These are phyloP conservation scores for Raddia distichophylla DNA, from an alignment of 176 grass and related monocot species.

Conservation along the genomic window DNA sequence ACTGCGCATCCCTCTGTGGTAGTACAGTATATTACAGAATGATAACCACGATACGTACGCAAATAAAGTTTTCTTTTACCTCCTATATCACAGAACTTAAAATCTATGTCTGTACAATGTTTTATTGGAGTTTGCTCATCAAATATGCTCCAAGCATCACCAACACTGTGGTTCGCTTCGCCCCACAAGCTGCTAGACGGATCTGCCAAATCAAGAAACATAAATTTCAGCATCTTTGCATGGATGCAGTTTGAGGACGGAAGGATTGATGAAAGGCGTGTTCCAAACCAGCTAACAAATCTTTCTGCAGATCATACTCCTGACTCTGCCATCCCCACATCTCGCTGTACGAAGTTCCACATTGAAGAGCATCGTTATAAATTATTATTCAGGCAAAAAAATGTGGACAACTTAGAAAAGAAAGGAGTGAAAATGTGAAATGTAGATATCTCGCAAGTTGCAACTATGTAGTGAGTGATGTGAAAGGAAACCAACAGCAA, in stretches of 20 bases:
- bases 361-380: background rate
- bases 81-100: slow-evolving; percentile 60
- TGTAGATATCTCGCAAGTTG: background rate
- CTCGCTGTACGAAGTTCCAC: slow-evolving; percentile 58
- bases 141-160: slow-evolving; percentile 61
- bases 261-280: slow-evolving; percentile 12
- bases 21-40: background rate
- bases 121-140: slow-evolving; percentile 96
- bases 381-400: slow-evolving; percentile 3
- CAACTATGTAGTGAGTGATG: background rate
- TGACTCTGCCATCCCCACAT: slow-evolving; percentile 75
- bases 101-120: slow-evolving; percentile 75
- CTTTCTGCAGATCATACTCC: slow-evolving; percentile 65
- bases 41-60: slow-evolving; percentile 16
- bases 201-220: slow-evolving; percentile 51
- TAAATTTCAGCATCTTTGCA: background rate
- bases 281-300: slow-evolving; percentile 63
- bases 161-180: slow-evolving; percentile 50
- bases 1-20: background rate
- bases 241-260: background rate
- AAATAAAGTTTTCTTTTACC: slow-evolving; percentile 46
- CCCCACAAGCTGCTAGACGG: slow-evolving; percentile 62
- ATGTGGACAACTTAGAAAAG: background rate
- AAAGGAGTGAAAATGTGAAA: background rate
- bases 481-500: slow-evolving; percentile 2